Conservation (phyloP, 73 alveolate genomes). For the Stentor roeselii region DNA sequence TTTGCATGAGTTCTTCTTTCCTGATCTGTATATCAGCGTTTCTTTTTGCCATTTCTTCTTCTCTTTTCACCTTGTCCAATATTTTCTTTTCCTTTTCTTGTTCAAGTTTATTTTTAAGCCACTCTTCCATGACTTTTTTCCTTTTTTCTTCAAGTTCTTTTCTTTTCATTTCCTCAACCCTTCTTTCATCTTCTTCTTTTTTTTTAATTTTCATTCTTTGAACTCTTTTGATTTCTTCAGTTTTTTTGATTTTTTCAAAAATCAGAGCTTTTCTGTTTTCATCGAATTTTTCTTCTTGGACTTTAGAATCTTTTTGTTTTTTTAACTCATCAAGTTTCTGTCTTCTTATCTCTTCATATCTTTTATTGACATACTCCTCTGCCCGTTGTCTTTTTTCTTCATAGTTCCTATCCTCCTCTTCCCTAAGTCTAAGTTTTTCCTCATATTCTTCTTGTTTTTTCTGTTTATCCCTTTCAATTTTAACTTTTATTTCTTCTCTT, state of each 20-base stretch:
- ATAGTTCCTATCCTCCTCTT: neutral
- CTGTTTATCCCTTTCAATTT: neutral
- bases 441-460: neutral
- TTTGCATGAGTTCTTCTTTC: neutral
- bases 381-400: neutral
- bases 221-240: constrained; percentile 4
- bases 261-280: neutral
- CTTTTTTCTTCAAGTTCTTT: constrained; percentile 7
- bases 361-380: neutral
- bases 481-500: neutral
- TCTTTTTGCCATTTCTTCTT: neutral
- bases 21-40: neutral
- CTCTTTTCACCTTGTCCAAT: neutral
- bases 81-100: neutral
- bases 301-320: neutral
- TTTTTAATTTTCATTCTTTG: neutral
- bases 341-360: neutral
- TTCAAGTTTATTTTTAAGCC: neutral
- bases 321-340: neutral
- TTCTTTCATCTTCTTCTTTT: neutral
- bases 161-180: neutral
- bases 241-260: neutral
- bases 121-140: neutral
- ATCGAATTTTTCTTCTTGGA: constrained; percentile 5
- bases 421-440: neutral